Evolutionary conservation across 83 land plant species (phyloP).

Genomic region (Isoetes engelmannii): DNA sequence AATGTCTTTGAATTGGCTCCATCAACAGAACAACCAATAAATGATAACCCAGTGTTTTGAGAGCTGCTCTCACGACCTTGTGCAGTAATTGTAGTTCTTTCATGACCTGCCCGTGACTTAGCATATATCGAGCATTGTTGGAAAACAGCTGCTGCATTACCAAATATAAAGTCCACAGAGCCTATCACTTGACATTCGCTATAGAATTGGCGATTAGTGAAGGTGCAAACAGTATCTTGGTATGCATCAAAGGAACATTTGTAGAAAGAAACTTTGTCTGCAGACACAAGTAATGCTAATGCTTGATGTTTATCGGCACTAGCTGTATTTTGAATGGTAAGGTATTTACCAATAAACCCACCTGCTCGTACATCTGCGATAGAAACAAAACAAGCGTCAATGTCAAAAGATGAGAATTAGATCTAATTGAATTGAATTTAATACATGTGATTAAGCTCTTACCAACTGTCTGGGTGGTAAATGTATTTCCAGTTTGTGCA

Average conservation of each 20-base stretch:
- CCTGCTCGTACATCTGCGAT: too few relatives aligned
- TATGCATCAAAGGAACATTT: slow-evolving; percentile 12
- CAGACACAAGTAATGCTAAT: slow-evolving; percentile 8
- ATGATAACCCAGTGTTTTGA: slow-evolving; percentile 21
- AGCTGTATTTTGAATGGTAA: slow-evolving; percentile 14
- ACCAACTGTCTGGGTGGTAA: too few relatives aligned
- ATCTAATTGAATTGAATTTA: too few relatives aligned
- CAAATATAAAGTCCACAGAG: slow-evolving; percentile 16
- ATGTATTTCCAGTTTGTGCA: too few relatives aligned
- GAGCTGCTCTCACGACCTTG: slow-evolving; percentile 10
- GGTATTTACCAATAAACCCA: slow-evolving; percentile 4
- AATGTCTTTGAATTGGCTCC: neutral
- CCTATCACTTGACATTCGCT: slow-evolving; percentile 8
- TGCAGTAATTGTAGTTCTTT: slow-evolving; percentile 12
- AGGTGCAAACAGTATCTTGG: slow-evolving; percentile 15
- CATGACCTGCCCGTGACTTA: neutral
- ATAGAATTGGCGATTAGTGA: neutral
- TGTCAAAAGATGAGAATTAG: too few relatives aligned
- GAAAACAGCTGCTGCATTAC: slow-evolving; percentile 19
- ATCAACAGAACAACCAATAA: slow-evolving; percentile 8
- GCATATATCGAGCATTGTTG: neutral
- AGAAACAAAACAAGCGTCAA: too few relatives aligned
- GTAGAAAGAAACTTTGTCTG: slow-evolving; percentile 17
- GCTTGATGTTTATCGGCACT: slow-evolving; percentile 18
- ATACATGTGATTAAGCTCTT: too few relatives aligned